These are phyloP conservation scores for Arthrobotrys musiformis DNA, from an alignment of 2,329 filamentous ascomycete species.

Conservation along the genomic window DNA sequence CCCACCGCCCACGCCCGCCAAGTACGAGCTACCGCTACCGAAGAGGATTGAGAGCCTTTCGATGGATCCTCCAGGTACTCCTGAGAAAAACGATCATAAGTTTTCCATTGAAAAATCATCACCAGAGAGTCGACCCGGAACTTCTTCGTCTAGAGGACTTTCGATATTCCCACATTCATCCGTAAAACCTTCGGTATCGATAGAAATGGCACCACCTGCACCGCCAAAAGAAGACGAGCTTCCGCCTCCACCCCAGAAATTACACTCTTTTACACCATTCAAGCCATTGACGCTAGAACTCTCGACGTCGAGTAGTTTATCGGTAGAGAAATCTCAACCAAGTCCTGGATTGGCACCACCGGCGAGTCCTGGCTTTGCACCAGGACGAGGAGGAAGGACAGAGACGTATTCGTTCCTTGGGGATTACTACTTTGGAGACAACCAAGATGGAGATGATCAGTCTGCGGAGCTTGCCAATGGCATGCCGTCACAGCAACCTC, in stretches of 20 bases:
- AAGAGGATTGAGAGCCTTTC: constrained; percentile 35
- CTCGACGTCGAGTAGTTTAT: constrained; percentile 14
- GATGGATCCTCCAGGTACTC: constrained; percentile 18
- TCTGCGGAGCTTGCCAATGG: neutral
- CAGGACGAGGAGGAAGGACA: constrained; percentile 31
- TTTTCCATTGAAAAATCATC: constrained; percentile 1
- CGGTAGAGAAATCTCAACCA: constrained; percentile 37
- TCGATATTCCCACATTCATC: constrained; percentile 44
- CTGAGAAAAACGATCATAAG: neutral
- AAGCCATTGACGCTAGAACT: constrained; percentile 27
- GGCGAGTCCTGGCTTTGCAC: constrained; percentile 33
- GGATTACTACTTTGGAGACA: constrained; percentile 52
- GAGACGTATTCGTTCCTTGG: constrained; percentile 54
- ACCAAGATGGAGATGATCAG: constrained; percentile 33
- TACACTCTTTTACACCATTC: neutral
- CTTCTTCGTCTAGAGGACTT: constrained; percentile 32
- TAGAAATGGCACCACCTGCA: constrained; percentile 3
- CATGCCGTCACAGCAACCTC: neutral
- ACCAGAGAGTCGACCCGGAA: constrained; percentile 24
- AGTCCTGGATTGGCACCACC: constrained; percentile 40
- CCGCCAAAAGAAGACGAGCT: constrained; percentile 20
- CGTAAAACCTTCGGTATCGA: constrained; percentile 3
- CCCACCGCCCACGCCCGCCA: constrained; percentile 31
- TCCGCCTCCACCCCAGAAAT: constrained; percentile 24
- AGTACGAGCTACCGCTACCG: constrained; percentile 19